These are phyloP conservation scores for Dendrostoma leiphaemia DNA, from an alignment of 2,329 filamentous ascomycete species.

Conservation along the genomic window DNA sequence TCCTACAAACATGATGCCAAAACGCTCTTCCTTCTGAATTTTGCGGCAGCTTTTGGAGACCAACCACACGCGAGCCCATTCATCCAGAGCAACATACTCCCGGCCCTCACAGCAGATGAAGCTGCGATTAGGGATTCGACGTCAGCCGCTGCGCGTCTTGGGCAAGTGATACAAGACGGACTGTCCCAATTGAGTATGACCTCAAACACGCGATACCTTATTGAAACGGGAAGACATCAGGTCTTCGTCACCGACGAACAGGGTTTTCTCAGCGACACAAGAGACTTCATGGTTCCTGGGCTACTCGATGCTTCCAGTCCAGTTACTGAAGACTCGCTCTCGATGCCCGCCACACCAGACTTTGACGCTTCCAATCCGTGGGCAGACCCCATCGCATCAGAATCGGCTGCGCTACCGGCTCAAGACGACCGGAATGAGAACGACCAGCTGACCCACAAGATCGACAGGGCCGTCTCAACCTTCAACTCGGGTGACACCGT, in stretches of 20 bases:
- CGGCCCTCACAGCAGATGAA: neutral
- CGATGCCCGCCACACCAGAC: neutral
- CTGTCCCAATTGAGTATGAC: neutral
- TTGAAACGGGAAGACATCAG: neutral
- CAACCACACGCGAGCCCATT: neutral
- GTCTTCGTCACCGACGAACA: neutral
- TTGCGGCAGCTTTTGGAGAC: constrained; percentile 2
- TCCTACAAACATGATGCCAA: neutral
- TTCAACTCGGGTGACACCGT: constrained; percentile 2
- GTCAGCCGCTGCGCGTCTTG: neutral
- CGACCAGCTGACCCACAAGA: neutral
- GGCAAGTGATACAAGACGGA: neutral
- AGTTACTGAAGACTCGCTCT: neutral
- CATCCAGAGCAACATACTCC: neutral
- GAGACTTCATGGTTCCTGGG: neutral
- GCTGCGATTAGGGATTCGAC: neutral
- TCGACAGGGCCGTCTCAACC: constrained; percentile 1
- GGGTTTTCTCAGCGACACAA: neutral
- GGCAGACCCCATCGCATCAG: neutral
- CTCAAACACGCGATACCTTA: neutral
- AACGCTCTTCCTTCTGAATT: constrained; percentile 5
- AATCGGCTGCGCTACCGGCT: neutral
- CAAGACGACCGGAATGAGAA: neutral
- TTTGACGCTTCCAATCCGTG: neutral
- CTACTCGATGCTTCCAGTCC: neutral